Percentiles rank a stretch among this genome's conserved stretches.
Evolutionary conservation across 805 yeast species (phyloP).

Genomic region (Ogataea trehaloabstinens): DNA sequence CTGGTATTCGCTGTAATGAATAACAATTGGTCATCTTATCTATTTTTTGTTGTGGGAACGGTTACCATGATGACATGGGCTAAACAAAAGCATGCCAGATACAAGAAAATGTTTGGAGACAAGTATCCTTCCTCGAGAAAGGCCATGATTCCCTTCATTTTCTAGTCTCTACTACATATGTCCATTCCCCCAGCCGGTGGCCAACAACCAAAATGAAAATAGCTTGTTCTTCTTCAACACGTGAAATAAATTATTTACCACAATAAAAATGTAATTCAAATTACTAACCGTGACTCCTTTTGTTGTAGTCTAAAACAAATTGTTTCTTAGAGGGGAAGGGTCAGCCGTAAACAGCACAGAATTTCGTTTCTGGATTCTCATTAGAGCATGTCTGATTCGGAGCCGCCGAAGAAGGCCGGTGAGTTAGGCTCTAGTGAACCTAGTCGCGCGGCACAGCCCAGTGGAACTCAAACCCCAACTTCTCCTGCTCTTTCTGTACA

Average conservation of each 20-base stretch:
- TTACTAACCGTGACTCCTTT: too few relatives aligned
- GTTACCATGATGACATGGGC: conserved; percentile 94
- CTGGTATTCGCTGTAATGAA: conserved; percentile 63
- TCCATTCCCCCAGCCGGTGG: background rate
- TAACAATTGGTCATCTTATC: conserved; percentile 72
- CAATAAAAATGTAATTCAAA: too few relatives aligned
- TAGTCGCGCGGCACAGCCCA: too few relatives aligned
- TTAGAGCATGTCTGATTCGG: conserved; percentile 11
- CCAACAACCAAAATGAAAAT: too few relatives aligned
- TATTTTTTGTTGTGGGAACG: conserved; percentile 69
- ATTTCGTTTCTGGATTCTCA: background rate
- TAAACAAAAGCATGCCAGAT: conserved; percentile 71
- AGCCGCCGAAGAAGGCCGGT: conserved; percentile 3
- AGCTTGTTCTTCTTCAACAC: background rate
- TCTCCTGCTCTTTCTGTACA: conserved; percentile 11
- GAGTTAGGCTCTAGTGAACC: background rate
- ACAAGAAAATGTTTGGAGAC: conserved; percentile 66
- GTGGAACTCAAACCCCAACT: conserved; percentile 4
- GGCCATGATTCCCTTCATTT: conserved; percentile 73
- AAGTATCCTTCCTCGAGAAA: conserved; percentile 79
- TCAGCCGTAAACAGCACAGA: too few relatives aligned
- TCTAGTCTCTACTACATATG: conserved; percentile 37
- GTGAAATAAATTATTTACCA: too few relatives aligned
- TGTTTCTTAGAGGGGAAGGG: too few relatives aligned
- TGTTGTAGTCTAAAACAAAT: too few relatives aligned